Base-by-base conservation (phyloP, 305 asterid genomes). In the Ilex paraguariensis region DNA sequence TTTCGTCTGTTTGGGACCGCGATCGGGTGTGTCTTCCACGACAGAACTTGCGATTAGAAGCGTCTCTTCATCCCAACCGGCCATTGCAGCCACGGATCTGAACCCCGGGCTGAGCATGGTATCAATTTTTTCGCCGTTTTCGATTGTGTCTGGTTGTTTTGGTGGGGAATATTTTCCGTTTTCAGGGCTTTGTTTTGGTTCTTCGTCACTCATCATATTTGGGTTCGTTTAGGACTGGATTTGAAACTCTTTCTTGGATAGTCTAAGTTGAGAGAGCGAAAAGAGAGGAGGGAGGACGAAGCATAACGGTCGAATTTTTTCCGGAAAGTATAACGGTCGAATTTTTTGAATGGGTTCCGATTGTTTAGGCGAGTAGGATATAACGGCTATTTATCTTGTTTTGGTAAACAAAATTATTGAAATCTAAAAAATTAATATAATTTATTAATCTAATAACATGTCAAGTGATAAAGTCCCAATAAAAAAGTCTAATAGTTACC, bases 41-140 rank as follows among this genome's bases (percentile, higher is more conserved):
- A 87, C 72, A 60, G 82, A 80, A 67, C 74, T 77, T 3, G 96
- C 96, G 0, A 79, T 31, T 58, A 89, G 70, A 63, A 92, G 88
- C 6, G 97, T 84, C 69, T 90, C 98, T 74, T 92, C 97, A 53
- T 92, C 98, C 98, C 98, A 92, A 57, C 98, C 98, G 30, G 98
- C 98, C 98, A 87, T 84, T 57, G 86, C 94, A 15, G 95, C 98
- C 42, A 83, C 88, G 0, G 98, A 87, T 75, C 87, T 77, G 66
- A 92, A 92, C 68, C 95, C 64, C 15, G 98, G 97, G 67, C 95
- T 92, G 76, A 92, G 77, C 76, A 87, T 12, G 51, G 33, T 59
- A 15, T 72, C 85, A n/a, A 68, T 32, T 62, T 66, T 66, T 13
- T 70, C 78, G 30, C 74, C 79, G 66, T 80, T 73, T 50, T 73